Conservation (phyloP, 495 filamentous ascomycete genomes). For the Annulohypoxylon nitens region DNA sequence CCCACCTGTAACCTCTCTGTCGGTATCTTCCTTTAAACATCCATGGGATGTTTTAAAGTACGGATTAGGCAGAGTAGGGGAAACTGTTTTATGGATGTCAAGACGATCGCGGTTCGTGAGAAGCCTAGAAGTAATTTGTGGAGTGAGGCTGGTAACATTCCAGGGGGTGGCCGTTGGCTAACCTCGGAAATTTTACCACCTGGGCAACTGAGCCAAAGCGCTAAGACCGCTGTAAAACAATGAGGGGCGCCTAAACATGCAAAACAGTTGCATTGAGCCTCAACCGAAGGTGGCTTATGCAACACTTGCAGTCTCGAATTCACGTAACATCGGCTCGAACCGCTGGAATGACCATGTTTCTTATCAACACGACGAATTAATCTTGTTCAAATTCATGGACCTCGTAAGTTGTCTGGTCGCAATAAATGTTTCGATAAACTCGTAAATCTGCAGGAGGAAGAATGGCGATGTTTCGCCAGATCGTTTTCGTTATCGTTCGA, state of each 20-base stretch:
- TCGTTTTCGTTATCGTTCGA: conserved; percentile 29
- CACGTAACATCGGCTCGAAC: conserved; percentile 24
- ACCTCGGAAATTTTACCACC: not conserved
- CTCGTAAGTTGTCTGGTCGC: not conserved
- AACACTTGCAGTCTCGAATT: conserved; percentile 43
- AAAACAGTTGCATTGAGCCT: conserved; percentile 43
- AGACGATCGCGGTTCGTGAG: conserved; percentile 11
- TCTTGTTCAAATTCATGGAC: not conserved
- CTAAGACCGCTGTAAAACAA: conserved; percentile 41
- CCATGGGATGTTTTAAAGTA: conserved; percentile 28
- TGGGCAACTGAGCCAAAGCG: conserved; percentile 9
- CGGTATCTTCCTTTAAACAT: conserved; percentile 14
- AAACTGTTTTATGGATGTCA: conserved; percentile 30
- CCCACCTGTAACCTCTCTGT: conserved; percentile 21
- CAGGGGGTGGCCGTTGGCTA: conserved; percentile 37
- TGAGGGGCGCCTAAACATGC: conserved; percentile 27
- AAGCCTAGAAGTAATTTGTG: conserved; percentile 5
- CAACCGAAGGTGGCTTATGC: conserved; percentile 43
- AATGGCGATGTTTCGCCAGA: conserved; percentile 7
- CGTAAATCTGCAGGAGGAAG: not conserved
- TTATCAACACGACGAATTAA: conserved; percentile 11
- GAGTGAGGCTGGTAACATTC: conserved; percentile 38
- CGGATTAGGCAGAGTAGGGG: conserved; percentile 13
- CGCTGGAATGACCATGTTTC: conserved; percentile 30
- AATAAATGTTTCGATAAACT: not conserved